Percentiles rank a stretch among this genome's conserved stretches.
phyloP scores from a whole-genome alignment of 1,284 basidiomycete species.

The Microbotryum saponariae region DNA sequence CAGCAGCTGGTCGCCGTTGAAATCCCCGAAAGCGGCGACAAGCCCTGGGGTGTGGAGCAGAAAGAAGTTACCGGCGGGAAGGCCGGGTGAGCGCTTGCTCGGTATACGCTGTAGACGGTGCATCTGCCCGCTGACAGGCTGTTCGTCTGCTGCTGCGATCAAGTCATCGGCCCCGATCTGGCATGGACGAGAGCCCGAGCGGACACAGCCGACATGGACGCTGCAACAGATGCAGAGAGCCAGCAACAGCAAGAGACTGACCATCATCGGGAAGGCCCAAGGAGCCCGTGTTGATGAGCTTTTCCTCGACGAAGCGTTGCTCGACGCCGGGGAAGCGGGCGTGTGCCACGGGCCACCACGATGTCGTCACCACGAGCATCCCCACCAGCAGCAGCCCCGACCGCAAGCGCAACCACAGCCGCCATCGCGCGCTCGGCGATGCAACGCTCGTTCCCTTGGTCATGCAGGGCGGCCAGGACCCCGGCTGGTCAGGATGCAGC shows the following conservation, averaged over 20 bases:
- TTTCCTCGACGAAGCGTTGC: constrained; percentile 75
- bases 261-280: constrained; percentile 59
- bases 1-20: constrained; percentile 88
- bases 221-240: too few relatives aligned
- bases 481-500: neutral
- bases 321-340: constrained; percentile 27
- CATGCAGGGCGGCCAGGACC: neutral
- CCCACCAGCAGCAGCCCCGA: too few relatives aligned
- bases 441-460: neutral
- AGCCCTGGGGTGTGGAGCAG: constrained; percentile 60
- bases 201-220: too few relatives aligned
- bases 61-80: constrained; percentile 65
- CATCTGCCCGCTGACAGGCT: too few relatives aligned
- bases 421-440: neutral
- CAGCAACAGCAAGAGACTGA: too few relatives aligned
- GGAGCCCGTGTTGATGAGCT: constrained; percentile 68
- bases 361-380: too few relatives aligned
- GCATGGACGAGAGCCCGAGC: too few relatives aligned
- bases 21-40: constrained; percentile 85
- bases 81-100: constrained; percentile 41
- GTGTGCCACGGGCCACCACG: neutral
- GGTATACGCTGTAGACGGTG: too few relatives aligned
- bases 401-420: too few relatives aligned
- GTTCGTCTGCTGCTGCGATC: too few relatives aligned
- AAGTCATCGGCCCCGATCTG: too few relatives aligned